phyloP scores from a whole-genome alignment of 1,284 basidiomycete species.

The Irpex rosettiformis region DNA sequence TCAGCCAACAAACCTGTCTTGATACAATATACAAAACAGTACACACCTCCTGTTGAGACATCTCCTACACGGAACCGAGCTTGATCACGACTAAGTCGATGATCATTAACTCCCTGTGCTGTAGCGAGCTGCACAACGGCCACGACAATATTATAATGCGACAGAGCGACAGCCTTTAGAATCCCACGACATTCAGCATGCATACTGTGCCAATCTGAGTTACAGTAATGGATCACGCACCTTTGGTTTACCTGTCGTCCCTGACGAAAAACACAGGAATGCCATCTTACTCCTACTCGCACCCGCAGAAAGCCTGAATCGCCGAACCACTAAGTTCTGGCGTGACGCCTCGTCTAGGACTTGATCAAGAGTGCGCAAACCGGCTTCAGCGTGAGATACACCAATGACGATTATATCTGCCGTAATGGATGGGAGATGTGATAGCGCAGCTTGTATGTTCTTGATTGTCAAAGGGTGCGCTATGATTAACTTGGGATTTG shows the following conservation, averaged over 20 bases:
- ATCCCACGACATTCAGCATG: no score
- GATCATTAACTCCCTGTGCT: conserved; percentile 24
- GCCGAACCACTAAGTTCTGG: not conserved
- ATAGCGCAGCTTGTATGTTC: not conserved
- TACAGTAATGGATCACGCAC: not conserved
- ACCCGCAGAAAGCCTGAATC: conserved; percentile 43
- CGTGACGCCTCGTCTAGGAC: not conserved
- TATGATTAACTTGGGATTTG: not conserved
- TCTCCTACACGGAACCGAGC: conserved; percentile 51
- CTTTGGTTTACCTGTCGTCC: conserved; percentile 81
- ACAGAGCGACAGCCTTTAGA: conserved; percentile 55
- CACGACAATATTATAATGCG: conserved; percentile 62
- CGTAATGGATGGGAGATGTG: not conserved
- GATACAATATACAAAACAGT: not conserved
- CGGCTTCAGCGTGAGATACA: not conserved
- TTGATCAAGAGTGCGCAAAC: not conserved
- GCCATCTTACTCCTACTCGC: conserved; percentile 69
- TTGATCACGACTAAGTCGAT: conserved; percentile 17
- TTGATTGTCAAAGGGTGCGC: not conserved
- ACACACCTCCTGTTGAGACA: conserved; percentile 46
- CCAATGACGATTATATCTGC: not conserved
- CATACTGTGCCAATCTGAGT: no score
- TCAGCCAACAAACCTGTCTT: not conserved
- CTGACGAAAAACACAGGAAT: conserved; percentile 75
- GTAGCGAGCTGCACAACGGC: conserved; percentile 58